These are phyloP conservation scores for Arabidopsis lyrata DNA, from an alignment of 441 rosid genomes.

Conservation along the genomic window DNA sequence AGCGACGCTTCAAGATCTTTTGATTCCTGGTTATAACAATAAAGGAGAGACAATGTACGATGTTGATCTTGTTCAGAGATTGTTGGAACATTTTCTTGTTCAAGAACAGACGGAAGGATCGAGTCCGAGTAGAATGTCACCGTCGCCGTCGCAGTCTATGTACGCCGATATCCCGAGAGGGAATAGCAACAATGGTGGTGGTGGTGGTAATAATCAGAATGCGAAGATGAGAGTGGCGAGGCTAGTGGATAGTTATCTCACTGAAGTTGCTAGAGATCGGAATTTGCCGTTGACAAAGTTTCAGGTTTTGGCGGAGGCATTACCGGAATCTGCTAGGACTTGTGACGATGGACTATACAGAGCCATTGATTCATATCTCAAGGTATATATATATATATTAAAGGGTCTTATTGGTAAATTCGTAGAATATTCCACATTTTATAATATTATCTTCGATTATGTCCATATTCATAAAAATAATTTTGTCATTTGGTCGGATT, in stretches of 20 bases:
- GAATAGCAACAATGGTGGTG: slow-evolving; percentile 48
- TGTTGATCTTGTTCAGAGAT: slow-evolving; percentile 92
- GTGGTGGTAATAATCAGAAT: slow-evolving; percentile 48
- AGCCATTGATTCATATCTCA: slow-evolving; percentile 92
- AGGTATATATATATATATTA: slow-evolving; percentile 57
- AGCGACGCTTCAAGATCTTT: slow-evolving; percentile 81
- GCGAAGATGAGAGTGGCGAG: slow-evolving; percentile 95
- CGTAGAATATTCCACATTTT: not conserved
- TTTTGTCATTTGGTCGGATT: not conserved
- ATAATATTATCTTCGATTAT: too few relatives aligned
- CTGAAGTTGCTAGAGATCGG: slow-evolving; percentile 88
- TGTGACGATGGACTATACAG: slow-evolving; percentile 94
- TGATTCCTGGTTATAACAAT: slow-evolving; percentile 68
- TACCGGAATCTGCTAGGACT: slow-evolving; percentile 92
- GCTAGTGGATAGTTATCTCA: slow-evolving; percentile 91
- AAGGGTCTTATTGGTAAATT: slow-evolving; percentile 4
- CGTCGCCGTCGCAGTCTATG: slow-evolving; percentile 57
- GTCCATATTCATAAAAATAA: not conserved
- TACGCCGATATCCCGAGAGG: slow-evolving; percentile 54
- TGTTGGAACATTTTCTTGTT: slow-evolving; percentile 92
- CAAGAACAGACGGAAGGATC: slow-evolving; percentile 88
- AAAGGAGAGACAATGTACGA: slow-evolving; percentile 78
- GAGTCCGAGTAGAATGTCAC: slow-evolving; percentile 70
- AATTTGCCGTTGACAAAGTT: slow-evolving; percentile 87
- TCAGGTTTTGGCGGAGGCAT: slow-evolving; percentile 91